Evolutionary conservation across 768 basidiomycete genomes (phyloP).

Genomic region (Ramaria sp.): DNA sequence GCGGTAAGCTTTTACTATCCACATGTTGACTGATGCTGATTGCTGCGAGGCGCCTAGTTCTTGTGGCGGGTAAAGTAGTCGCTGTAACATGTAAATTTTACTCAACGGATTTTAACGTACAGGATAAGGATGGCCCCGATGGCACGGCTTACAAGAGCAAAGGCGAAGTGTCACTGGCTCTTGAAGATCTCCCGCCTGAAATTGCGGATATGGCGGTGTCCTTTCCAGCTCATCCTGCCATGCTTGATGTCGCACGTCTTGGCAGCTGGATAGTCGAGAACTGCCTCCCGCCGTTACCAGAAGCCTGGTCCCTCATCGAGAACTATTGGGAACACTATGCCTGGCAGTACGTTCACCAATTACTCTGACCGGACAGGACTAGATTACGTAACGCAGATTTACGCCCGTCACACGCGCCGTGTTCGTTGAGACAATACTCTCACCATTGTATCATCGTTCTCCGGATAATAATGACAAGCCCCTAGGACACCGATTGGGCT

Average conservation of each 20-base stretch:
- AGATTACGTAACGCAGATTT: not conserved
- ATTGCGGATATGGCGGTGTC: not conserved
- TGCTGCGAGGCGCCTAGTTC: not conserved
- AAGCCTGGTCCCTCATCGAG: constrained; percentile 8
- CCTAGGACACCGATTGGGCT: constrained; percentile 2
- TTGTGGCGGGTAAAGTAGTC: not conserved
- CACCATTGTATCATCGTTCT: constrained; percentile 5
- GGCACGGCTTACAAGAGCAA: not conserved
- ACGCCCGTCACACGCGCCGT: constrained; percentile 3
- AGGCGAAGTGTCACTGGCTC: not conserved
- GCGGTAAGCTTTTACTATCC: not conserved
- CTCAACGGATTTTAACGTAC: not conserved
- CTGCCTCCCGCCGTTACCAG: constrained; percentile 5
- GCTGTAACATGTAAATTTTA: not conserved
- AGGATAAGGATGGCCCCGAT: not conserved
- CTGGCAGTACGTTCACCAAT: constrained; percentile 6
- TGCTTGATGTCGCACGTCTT: not conserved
- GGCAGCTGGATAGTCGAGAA: constrained; percentile 7
- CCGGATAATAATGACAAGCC: not conserved
- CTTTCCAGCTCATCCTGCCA: not conserved
- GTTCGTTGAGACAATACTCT: constrained; percentile 5
- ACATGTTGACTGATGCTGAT: not conserved
- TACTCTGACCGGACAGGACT: not conserved
- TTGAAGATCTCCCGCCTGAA: constrained; percentile 5
- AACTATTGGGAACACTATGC: constrained; percentile 9